Percentiles rank a stretch among this genome's conserved stretches.
Evolutionary conservation across 306 rosid species (phyloP).

Genomic region (Sophora flavescens): DNA sequence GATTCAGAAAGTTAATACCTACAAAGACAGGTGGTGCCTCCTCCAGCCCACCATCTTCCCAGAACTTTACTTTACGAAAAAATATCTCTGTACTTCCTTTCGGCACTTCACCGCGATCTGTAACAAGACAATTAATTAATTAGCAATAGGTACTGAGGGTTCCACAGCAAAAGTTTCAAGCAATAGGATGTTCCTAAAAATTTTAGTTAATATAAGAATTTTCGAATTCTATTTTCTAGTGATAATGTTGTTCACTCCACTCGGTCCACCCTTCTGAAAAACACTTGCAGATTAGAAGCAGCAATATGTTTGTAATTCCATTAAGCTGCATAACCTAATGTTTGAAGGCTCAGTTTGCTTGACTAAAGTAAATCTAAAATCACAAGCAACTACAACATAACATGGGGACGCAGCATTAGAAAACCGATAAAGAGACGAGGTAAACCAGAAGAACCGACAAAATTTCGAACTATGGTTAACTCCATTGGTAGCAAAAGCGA

Average conservation of each 20-base stretch:
- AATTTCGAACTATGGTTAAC: not conserved
- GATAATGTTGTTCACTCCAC: slow-evolving; percentile 22
- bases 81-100: slow-evolving; percentile 84
- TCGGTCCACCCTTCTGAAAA: slow-evolving; percentile 3
- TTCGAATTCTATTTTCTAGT: not conserved
- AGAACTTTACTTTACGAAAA: slow-evolving; percentile 86
- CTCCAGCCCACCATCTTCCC: slow-evolving; percentile 84
- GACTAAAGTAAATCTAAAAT: slow-evolving; percentile 31
- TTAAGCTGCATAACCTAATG: not conserved
- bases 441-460: slow-evolving; percentile 19
- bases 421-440: slow-evolving; percentile 21
- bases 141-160: not conserved
- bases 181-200: slow-evolving; percentile 11
- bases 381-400: slow-evolving; percentile 23
- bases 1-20: slow-evolving; percentile 82
- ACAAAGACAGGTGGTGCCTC: slow-evolving; percentile 99
- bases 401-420: not conserved
- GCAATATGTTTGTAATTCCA: slow-evolving; percentile 17
- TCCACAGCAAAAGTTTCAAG: slow-evolving; percentile 12
- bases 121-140: slow-evolving; percentile 26
- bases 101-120: slow-evolving; percentile 82
- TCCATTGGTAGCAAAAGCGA: slow-evolving; percentile 5
- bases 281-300: slow-evolving; percentile 12
- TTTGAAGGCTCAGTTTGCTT: slow-evolving; percentile 24
- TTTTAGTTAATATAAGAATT: slow-evolving; percentile 21